These are phyloP conservation scores for Skeletonema grethae DNA, from an alignment of 108 stramenopile genomes.

Conservation along the genomic window DNA sequence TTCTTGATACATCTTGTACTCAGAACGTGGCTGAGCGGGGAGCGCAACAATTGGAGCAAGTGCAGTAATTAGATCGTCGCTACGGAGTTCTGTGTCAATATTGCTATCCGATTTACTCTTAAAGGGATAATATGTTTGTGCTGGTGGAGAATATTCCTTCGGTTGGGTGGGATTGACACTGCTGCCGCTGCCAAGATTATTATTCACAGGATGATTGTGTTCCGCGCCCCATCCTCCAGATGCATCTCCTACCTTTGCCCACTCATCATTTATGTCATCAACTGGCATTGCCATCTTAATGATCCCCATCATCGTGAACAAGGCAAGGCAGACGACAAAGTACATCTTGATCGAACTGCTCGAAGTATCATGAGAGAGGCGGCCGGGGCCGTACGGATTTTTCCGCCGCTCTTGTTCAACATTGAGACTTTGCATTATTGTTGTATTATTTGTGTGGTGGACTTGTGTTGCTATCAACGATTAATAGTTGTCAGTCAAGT, in stretches of 20 bases:
- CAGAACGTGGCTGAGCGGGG: constrained; percentile 24
- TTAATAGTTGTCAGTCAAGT: no score
- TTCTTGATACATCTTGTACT: constrained; percentile 38
- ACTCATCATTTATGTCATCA: constrained; percentile 3
- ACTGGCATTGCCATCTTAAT: constrained; percentile 8
- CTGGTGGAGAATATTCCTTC: constrained; percentile 3
- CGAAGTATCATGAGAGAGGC: constrained; percentile 1
- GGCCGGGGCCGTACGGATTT: constrained; percentile 16
- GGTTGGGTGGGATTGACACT: constrained; percentile 2
- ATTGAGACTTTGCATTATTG: constrained; percentile 18
- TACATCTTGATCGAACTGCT: constrained; percentile 19
- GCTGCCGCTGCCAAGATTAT: not conserved
- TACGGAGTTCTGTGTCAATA: constrained; percentile 6
- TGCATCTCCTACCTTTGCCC: constrained; percentile 22
- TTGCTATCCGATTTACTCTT: not conserved
- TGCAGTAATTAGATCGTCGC: constrained; percentile 19
- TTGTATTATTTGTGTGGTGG: no score
- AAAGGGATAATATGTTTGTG: not conserved
- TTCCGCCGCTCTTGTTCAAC: constrained; percentile 9
- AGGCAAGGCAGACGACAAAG: constrained; percentile 30
- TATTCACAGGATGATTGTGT: constrained; percentile 23
- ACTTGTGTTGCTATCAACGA: no score
- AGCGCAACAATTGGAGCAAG: constrained; percentile 24
- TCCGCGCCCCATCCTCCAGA: constrained; percentile 35
- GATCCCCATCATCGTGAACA: constrained; percentile 17